Evolutionary conservation across 2,329 filamentous ascomycete species (phyloP), one percentile per base, ranked within the genome.

Genomic region (Coniochaeta sp.): DNA sequence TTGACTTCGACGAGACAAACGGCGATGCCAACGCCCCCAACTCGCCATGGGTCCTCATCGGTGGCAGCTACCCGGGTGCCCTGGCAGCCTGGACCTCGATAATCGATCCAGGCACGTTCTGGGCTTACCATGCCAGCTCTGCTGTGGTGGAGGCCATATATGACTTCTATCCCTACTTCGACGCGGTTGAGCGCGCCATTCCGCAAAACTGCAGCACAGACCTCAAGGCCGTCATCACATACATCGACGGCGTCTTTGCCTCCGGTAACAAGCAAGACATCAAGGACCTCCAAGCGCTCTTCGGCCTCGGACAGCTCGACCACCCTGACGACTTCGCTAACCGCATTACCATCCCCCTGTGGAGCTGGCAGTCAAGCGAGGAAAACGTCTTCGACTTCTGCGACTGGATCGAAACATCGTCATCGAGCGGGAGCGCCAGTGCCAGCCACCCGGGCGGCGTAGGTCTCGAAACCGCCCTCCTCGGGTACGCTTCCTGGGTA

Each of bases 151-250:
- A 82, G 64, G 73, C 74, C 0, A 75, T 81, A 58, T 66, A 71
- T 17, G 74, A 77, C 50, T 76, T 81, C 66, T 81, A 76, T 72
- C 72, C 74, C 64, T 81, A 82, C 65, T 81, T 79, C 67, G 67
- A 71, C 14, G 79, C 80, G 1, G 70, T 81, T 31, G 73, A 78
- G 62, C 64, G 76, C 40, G 76, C 77, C 36, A 76, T 81, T 17
- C 54, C 54, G 54, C 54, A 72, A 72, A 50, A 82, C 66, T 88
- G 88, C 68, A 81, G 80, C 62, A 76, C 77, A 56, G 77, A 84
- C 70, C 75, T 88, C 64, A 85, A 88, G 70, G 82, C 84, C 17
- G 77, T 85, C 6, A 76, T 80, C 1, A 83, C 84, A 0, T 88
- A 64, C 57, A 73, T 88, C 40, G 73, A 74, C 38, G 83, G 87